A percentile compares a stretch with the other conserved stretches of the same genome.
Conservation (phyloP, 2,329 filamentous ascomycete species). For the Dothistroma septosporum region DNA sequence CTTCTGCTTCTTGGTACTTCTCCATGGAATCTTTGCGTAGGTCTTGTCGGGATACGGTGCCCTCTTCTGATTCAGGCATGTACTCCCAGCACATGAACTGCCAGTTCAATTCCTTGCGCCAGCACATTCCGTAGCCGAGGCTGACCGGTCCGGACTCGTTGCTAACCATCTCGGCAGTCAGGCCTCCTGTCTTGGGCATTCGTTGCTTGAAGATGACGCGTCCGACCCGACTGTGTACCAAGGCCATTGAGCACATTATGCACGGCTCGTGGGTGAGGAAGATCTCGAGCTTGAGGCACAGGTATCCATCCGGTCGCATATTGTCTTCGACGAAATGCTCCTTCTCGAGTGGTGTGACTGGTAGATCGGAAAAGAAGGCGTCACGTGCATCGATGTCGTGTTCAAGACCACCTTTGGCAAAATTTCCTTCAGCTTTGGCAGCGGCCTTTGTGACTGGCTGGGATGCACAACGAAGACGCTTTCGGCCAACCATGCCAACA, state of each 20-base stretch:
- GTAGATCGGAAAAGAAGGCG: constrained; percentile 64
- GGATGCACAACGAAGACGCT: constrained; percentile 41
- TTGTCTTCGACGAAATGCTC: constrained; percentile 61
- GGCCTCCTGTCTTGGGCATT: constrained; percentile 75
- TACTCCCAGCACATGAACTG: constrained; percentile 76
- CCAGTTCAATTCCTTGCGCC: constrained; percentile 76
- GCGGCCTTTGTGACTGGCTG: constrained; percentile 27
- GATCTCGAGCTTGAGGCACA: constrained; percentile 89
- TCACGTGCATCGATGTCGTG: constrained; percentile 33
- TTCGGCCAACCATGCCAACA: constrained; percentile 73
- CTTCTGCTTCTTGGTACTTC: constrained; percentile 23
- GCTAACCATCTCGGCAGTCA: constrained; percentile 63
- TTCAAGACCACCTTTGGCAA: constrained; percentile 32
- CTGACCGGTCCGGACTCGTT: constrained; percentile 35
- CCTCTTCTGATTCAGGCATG: constrained; percentile 22
- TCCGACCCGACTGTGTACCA: constrained; percentile 88
- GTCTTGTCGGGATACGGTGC: constrained; percentile 21
- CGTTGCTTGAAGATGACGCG: constrained; percentile 75
- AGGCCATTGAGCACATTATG: constrained; percentile 94
- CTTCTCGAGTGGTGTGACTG: constrained; percentile 64
- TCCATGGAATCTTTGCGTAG: constrained; percentile 22
- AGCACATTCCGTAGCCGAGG: constrained; percentile 59
- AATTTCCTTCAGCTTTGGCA: constrained; percentile 32
- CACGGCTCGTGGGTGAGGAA: constrained; percentile 96
- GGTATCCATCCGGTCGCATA: constrained; percentile 72